A percentile compares a stretch with the other conserved stretches of the same genome.
phyloP scores from a whole-genome alignment of 352 stramenopile genomes.

The Pseudoperonospora humuli region DNA sequence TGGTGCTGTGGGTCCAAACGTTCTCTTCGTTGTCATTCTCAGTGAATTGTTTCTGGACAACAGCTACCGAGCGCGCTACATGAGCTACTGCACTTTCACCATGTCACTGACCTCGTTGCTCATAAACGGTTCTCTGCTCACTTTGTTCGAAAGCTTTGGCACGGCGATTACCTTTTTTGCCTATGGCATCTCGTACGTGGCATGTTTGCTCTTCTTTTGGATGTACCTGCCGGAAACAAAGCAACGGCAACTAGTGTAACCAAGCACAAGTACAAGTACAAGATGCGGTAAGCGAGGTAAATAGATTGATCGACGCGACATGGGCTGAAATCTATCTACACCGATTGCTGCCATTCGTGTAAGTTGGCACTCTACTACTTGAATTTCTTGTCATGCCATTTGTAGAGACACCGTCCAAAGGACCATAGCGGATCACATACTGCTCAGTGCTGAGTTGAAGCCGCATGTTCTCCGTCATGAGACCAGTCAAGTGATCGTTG shows the following conservation, averaged over 20 bases:
- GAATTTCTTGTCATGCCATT: constrained; percentile 26
- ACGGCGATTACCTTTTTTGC: constrained; percentile 54
- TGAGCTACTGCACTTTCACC: constrained; percentile 85
- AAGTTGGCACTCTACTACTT: constrained; percentile 24
- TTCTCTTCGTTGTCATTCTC: constrained; percentile 81
- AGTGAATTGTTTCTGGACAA: constrained; percentile 80
- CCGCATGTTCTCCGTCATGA: constrained; percentile 69
- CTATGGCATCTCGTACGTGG: constrained; percentile 61
- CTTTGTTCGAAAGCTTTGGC: constrained; percentile 62
- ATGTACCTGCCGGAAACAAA: constrained; percentile 72
- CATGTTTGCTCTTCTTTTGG: constrained; percentile 64
- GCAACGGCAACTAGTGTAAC: constrained; percentile 58
- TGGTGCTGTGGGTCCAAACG: constrained; percentile 60
- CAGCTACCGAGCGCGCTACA: constrained; percentile 74
- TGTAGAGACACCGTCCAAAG: constrained; percentile 9
- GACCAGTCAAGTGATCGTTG: constrained; percentile 80
- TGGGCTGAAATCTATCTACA: constrained; percentile 10
- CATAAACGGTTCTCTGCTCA: constrained; percentile 74
- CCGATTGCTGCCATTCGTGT: constrained; percentile 11
- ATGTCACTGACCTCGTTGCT: constrained; percentile 84
- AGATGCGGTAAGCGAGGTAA: constrained; percentile 8
- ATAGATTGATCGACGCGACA: constrained; percentile 17
- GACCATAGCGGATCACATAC: constrained; percentile 36
- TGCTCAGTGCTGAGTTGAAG: constrained; percentile 71
- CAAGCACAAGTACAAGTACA: constrained; percentile 2